Percentiles rank a stretch among this genome's conserved stretches.
Evolutionary conservation across 441 rosid genomes (phyloP).

Genomic region (Pelargonium myrrhifolium): DNA sequence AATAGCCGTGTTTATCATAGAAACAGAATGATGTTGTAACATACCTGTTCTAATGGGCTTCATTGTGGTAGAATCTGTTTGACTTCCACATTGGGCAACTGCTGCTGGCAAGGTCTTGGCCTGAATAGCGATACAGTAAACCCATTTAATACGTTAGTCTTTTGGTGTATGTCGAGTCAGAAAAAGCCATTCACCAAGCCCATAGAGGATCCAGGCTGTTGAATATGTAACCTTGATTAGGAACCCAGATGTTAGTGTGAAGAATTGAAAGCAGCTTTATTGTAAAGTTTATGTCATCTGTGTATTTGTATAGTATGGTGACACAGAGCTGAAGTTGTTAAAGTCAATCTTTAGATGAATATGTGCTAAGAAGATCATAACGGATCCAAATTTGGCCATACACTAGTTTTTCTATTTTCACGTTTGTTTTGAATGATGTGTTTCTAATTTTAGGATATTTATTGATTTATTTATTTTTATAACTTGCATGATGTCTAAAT

Average conservation of each 20-base stretch:
- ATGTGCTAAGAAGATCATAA: slow-evolving; percentile 2
- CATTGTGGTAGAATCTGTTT: too few species aligned
- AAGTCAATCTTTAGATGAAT: background rate
- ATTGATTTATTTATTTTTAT: background rate
- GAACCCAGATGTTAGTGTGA: background rate
- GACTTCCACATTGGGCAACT: too few species aligned
- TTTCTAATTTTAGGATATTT: too few species aligned
- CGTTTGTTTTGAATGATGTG: too few species aligned
- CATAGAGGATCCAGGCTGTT: background rate
- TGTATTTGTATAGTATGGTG: background rate
- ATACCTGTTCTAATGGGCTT: too few species aligned
- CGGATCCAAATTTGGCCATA: background rate
- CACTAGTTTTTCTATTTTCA: background rate
- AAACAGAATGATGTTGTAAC: too few species aligned
- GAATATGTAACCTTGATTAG: background rate
- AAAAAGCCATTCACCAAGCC: background rate
- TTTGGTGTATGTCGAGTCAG: background rate
- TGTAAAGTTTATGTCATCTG: too few species aligned
- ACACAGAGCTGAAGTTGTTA: background rate
- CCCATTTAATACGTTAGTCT: background rate
- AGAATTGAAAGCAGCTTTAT: background rate
- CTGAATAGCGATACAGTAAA: too few species aligned
- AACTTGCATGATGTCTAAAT: background rate
- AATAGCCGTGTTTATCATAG: too few species aligned
- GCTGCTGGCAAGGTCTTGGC: too few species aligned